These are phyloP conservation scores for Epichloe typhina DNA, from an alignment of 2,329 filamentous ascomycete genomes.

Conservation along the genomic window DNA sequence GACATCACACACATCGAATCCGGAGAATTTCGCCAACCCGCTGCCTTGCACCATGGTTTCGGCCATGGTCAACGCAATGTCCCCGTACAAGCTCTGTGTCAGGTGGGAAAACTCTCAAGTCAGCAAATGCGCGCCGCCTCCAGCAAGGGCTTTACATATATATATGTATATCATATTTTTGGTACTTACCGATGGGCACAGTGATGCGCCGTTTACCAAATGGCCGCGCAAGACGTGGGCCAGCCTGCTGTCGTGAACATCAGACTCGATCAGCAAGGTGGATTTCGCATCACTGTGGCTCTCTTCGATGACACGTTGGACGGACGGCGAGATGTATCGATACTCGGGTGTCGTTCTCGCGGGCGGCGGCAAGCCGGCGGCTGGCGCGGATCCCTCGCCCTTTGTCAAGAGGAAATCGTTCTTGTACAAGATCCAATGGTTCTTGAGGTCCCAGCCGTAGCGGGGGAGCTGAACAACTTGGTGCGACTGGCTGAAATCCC, in stretches of 20 bases:
- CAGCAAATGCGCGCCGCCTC: no score
- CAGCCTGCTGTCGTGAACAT: constrained; percentile 5
- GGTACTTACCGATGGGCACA: no score
- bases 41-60: no score
- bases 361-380: no score
- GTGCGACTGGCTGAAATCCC: constrained; percentile 22
- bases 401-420: constrained; percentile 53
- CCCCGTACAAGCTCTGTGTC: no score
- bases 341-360: no score
- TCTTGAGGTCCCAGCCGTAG: constrained; percentile 59
- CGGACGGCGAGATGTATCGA: no score
- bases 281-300: constrained; percentile 29
- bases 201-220: constrained; percentile 1
- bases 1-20: constrained; percentile 30
- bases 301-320: constrained; percentile 36
- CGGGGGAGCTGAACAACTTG: constrained; percentile 48
- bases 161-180: no score
- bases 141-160: no score
- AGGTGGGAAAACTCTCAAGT: no score
- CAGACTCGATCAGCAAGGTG: constrained; percentile 40
- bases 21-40: no score
- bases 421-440: constrained; percentile 44
- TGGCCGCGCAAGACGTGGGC: constrained; percentile 1
- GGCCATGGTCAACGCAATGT: no score
- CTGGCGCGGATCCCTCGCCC: constrained; percentile 15